Percentiles rank a stretch among this genome's conserved stretches.
Conservation (phyloP, 305 asterid genomes). For the Fraxinus latifolia region DNA sequence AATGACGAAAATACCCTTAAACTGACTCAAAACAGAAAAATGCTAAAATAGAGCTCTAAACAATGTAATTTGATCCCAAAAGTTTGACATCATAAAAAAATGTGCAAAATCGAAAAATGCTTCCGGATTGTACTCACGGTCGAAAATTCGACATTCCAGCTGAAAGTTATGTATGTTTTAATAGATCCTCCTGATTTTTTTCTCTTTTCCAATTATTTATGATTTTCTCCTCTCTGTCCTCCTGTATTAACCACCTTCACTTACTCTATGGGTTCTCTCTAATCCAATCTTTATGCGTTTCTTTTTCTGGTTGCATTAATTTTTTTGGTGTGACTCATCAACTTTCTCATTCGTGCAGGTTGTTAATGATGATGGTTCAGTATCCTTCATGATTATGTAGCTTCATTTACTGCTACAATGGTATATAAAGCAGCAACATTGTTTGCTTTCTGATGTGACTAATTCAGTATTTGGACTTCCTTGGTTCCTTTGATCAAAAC, state of each 20-base stretch:
- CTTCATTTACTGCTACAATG: background rate
- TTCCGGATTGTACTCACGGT: too few relatives aligned
- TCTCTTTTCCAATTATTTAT: too few relatives aligned
- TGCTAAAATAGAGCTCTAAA: too few relatives aligned
- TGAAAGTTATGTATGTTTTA: too few relatives aligned
- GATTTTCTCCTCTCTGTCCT: too few relatives aligned
- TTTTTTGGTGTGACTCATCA: constrained; percentile 10
- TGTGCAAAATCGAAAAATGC: too few relatives aligned
- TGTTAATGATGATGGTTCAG: constrained; percentile 88
- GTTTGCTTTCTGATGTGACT: background rate
- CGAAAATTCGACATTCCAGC: too few relatives aligned
- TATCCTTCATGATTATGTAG: constrained; percentile 49
- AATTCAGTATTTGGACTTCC: background rate
- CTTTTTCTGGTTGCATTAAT: constrained; percentile 14
- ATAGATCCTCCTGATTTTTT: too few relatives aligned
- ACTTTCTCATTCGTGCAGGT: constrained; percentile 46
- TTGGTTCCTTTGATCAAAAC: background rate
- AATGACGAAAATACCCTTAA: too few relatives aligned
- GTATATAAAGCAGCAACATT: background rate
- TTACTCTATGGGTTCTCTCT: background rate
- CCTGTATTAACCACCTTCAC: background rate
- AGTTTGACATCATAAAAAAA: too few relatives aligned
- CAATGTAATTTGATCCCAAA: too few relatives aligned
- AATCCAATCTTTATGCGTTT: background rate
- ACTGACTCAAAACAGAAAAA: too few relatives aligned